phyloP scores from a whole-genome alignment of 768 basidiomycete species.

The Collybiopsis luxurians region DNA sequence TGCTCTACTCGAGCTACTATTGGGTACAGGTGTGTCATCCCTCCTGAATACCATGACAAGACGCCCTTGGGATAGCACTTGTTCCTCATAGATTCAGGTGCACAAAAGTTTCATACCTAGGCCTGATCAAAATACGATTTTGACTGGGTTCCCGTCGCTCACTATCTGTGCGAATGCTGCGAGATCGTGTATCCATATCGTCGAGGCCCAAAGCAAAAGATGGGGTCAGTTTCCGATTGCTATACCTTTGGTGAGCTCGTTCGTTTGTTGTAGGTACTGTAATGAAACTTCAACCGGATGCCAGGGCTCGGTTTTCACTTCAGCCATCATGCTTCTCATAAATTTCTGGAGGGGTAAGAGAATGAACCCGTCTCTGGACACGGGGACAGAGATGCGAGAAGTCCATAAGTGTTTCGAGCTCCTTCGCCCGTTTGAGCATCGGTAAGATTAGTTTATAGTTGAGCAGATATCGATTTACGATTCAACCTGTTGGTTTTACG shows the following conservation, averaged over 20 bases:
- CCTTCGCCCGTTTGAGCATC: neutral
- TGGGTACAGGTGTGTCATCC: constrained; percentile 32
- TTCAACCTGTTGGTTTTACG: neutral
- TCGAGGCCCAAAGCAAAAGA: constrained; percentile 34
- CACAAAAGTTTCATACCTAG: constrained; percentile 18
- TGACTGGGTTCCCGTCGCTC: constrained; percentile 57
- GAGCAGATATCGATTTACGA: neutral
- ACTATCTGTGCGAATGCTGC: constrained; percentile 29
- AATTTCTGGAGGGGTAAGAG: constrained; percentile 46
- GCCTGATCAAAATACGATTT: constrained; percentile 5
- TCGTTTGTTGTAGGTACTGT: neutral
- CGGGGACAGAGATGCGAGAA: constrained; percentile 45
- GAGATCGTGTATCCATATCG: constrained; percentile 51
- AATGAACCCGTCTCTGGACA: constrained; percentile 36
- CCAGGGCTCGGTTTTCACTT: constrained; percentile 27
- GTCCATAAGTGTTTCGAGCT: constrained; percentile 40
- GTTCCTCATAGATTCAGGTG: constrained; percentile 30
- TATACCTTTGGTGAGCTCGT: neutral
- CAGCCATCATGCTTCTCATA: constrained; percentile 45
- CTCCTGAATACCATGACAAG: neutral
- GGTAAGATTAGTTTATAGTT: no score
- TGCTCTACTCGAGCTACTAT: constrained; percentile 46
- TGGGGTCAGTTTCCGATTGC: constrained; percentile 5
- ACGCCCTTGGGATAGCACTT: no score
- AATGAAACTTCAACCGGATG: neutral